Evolutionary conservation across 1,284 basidiomycete genomes (phyloP).

Genomic region (Fomitopsis betulina): DNA sequence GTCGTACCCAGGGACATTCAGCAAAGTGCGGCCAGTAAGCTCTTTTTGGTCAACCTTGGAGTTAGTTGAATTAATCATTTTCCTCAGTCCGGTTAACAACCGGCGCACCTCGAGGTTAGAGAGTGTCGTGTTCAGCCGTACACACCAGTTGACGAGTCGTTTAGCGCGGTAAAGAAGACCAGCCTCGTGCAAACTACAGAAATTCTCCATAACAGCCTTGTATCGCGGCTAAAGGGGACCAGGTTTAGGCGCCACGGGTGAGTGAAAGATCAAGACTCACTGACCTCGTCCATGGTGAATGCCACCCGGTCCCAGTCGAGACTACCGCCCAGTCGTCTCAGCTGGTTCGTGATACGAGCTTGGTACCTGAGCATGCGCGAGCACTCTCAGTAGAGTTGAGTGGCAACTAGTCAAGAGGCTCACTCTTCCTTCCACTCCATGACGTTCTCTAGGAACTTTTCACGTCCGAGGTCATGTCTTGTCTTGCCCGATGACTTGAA

Average conservation of each 20-base stretch:
- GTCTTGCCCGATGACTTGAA: slow-evolving; percentile 83
- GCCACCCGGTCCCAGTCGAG: slow-evolving; percentile 94
- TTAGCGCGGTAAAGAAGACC: slow-evolving; percentile 96
- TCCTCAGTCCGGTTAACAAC: too few relatives aligned
- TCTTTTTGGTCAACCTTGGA: slow-evolving; percentile 89
- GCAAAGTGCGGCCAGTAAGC: slow-evolving; percentile 82
- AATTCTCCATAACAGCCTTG: slow-evolving; percentile 89
- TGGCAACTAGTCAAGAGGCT: too few relatives aligned
- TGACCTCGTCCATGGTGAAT: slow-evolving; percentile 93
- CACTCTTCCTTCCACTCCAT: slow-evolving; percentile 98
- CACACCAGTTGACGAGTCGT: slow-evolving; percentile 98
- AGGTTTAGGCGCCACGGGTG: background rate
- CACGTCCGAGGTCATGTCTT: slow-evolving; percentile 91
- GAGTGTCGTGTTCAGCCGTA: slow-evolving; percentile 91
- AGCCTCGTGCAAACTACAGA: slow-evolving; percentile 90
- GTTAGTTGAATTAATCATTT: too few relatives aligned
- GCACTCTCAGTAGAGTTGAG: too few relatives aligned
- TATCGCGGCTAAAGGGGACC: slow-evolving; percentile 53
- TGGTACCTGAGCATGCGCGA: slow-evolving; percentile 85
- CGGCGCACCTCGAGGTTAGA: slow-evolving; percentile 84
- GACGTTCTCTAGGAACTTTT: slow-evolving; percentile 89
- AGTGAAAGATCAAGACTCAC: slow-evolving; percentile 12
- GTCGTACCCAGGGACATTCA: slow-evolving; percentile 94
- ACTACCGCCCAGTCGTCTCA: slow-evolving; percentile 87
- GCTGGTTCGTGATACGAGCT: slow-evolving; percentile 85